Evolutionary conservation across 768 basidiomycete genomes (phyloP).

Genomic region (Auricularia heimuer): DNA sequence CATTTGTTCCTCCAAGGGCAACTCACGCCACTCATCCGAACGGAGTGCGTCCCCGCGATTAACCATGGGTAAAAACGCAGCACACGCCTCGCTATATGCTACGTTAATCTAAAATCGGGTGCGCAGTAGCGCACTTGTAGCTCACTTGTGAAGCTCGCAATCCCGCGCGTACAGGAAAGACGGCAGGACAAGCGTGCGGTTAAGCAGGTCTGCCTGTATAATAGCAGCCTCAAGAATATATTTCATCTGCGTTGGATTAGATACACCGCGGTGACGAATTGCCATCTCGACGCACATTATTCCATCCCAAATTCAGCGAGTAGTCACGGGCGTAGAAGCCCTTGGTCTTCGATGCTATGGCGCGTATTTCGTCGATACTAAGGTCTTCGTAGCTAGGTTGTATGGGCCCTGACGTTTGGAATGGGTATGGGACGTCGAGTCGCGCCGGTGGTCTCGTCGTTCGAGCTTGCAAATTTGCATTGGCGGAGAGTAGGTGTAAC

Average conservation of each 20-base stretch:
- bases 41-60: conserved; percentile 10
- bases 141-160: conserved; percentile 7
- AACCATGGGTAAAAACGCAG: conserved; percentile 8
- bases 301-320: conserved; percentile 8
- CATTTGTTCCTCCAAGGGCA: conserved; percentile 6
- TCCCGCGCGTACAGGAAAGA: conserved; percentile 9
- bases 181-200: conserved; percentile 11
- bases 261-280: too few relatives aligned
- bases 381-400: not conserved
- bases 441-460: not conserved
- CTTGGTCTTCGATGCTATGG: conserved; percentile 1
- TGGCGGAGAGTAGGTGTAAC: not conserved
- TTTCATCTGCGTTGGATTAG: conserved; percentile 5
- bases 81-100: conserved; percentile 7
- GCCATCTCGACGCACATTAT: conserved; percentile 5
- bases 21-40: conserved; percentile 7
- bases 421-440: not conserved
- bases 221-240: conserved; percentile 11
- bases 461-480: not conserved
- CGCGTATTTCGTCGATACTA: not conserved
- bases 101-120: not conserved
- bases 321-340: conserved; percentile 10
- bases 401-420: not conserved
- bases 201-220: conserved; percentile 7
- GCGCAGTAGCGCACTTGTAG: not conserved